Conservation (phyloP, 352 stramenopile species). For the Phytopythium montanum region DNA sequence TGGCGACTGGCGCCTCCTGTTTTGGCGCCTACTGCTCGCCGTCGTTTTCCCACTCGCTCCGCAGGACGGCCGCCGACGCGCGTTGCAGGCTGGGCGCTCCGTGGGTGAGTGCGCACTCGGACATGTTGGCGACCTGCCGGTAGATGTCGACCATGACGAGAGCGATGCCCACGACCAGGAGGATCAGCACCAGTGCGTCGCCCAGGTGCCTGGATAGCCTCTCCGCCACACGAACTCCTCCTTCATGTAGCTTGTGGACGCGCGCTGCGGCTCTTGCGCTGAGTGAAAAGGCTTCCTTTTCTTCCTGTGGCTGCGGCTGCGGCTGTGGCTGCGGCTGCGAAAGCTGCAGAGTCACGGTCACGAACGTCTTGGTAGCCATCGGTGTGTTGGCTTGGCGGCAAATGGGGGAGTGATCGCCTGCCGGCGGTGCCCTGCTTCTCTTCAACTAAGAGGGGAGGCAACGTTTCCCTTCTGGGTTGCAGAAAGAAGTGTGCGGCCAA, state of each 20-base stretch:
- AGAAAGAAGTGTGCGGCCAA: background rate
- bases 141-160: constrained; percentile 4
- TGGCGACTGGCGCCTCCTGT: background rate
- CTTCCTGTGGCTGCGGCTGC: background rate
- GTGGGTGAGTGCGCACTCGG: constrained; percentile 1
- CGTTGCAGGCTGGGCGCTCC: constrained; percentile 3
- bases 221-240: background rate
- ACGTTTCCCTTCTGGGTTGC: background rate
- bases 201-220: background rate
- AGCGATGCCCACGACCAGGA: constrained; percentile 1
- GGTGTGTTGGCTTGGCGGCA: background rate
- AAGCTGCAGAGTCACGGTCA: background rate
- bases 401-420: background rate
- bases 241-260: background rate
- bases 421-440: too few species aligned
- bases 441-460: background rate
- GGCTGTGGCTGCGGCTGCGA: background rate
- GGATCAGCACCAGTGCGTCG: background rate
- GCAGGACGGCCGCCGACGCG: constrained; percentile 1
- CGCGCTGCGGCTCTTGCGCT: background rate
- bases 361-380: background rate
- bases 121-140: background rate
- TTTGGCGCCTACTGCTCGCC: background rate
- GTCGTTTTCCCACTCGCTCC: background rate
- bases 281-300: background rate